phyloP scores from a whole-genome alignment of 2,329 filamentous ascomycete genomes.

The Aspergillus niger region DNA sequence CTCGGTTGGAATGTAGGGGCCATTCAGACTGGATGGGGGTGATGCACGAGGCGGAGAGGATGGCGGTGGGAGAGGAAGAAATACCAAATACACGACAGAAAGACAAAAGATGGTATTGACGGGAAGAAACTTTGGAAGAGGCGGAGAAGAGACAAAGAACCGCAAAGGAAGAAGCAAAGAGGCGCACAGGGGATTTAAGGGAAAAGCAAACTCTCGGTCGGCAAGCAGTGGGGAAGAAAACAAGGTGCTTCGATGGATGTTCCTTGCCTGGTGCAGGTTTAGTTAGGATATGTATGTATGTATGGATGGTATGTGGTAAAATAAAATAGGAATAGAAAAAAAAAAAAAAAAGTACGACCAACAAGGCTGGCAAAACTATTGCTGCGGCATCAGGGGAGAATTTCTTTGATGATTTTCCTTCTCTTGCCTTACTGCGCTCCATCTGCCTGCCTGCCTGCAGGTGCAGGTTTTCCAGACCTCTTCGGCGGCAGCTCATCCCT shows the following conservation, averaged over 20 bases:
- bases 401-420: not conserved
- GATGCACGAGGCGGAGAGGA: not conserved
- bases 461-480: not conserved
- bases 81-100: not conserved
- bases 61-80: not conserved
- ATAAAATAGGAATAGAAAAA: no score
- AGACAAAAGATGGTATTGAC: not conserved
- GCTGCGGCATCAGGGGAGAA: not conserved
- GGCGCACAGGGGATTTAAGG: not conserved
- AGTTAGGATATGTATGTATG: not conserved
- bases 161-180: not conserved
- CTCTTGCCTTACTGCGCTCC: not conserved
- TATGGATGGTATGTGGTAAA: not conserved
- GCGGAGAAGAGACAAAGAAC: not conserved
- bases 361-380: not conserved
- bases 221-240: not conserved
- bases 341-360: no score
- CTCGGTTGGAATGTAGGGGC: not conserved
- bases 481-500: not conserved
- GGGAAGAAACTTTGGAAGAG: not conserved
- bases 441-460: not conserved
- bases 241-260: conserved; percentile 6
- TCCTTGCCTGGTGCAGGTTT: conserved; percentile 1
- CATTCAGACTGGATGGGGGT: not conserved
- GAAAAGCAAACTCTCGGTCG: not conserved